These are phyloP conservation scores for Zygosaccharomyces gambellarensis DNA, from an alignment of 805 yeast species.

Conservation along the genomic window DNA sequence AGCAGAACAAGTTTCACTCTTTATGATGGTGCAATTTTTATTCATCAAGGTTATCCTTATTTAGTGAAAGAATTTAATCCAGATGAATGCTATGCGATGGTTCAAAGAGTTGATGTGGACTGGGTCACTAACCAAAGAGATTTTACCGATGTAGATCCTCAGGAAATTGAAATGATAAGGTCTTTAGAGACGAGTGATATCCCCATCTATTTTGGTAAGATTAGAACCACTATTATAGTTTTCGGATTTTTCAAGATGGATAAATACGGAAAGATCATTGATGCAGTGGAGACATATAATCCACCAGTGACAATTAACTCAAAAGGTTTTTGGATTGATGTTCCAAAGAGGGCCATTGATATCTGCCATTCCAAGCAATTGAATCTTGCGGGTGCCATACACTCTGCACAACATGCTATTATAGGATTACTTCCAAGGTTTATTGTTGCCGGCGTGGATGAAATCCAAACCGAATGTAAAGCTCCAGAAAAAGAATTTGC, in stretches of 20 bases:
- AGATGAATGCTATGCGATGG: slow-evolving; percentile 76
- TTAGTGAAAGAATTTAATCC: slow-evolving; percentile 78
- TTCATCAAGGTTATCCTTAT: slow-evolving; percentile 91
- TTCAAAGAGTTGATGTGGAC: slow-evolving; percentile 83
- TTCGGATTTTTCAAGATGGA: slow-evolving; percentile 92
- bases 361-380: slow-evolving; percentile 52
- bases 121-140: slow-evolving; percentile 93
- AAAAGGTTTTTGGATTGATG: slow-evolving; percentile 89
- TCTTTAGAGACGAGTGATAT: slow-evolving; percentile 46
- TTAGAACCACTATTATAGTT: slow-evolving; percentile 67
- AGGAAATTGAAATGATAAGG: slow-evolving; percentile 59
- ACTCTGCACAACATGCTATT: slow-evolving; percentile 90
- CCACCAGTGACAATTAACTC: slow-evolving; percentile 71
- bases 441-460: slow-evolving; percentile 69
- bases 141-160: slow-evolving; percentile 88
- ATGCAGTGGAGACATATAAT: slow-evolving; percentile 85
- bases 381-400: slow-evolving; percentile 86
- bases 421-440: slow-evolving; percentile 73
- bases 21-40: slow-evolving; percentile 87
- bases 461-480: slow-evolving; percentile 88
- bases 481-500: slow-evolving; percentile 97
- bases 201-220: slow-evolving; percentile 72
- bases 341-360: slow-evolving; percentile 62
- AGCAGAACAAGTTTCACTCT: slow-evolving; percentile 84
- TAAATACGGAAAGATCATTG: slow-evolving; percentile 70